A percentile compares a stretch with the other conserved stretches of the same genome.
These are phyloP conservation scores for Penicillium paradoxum DNA, from an alignment of 495 filamentous ascomycete species.

Conservation along the genomic window DNA sequence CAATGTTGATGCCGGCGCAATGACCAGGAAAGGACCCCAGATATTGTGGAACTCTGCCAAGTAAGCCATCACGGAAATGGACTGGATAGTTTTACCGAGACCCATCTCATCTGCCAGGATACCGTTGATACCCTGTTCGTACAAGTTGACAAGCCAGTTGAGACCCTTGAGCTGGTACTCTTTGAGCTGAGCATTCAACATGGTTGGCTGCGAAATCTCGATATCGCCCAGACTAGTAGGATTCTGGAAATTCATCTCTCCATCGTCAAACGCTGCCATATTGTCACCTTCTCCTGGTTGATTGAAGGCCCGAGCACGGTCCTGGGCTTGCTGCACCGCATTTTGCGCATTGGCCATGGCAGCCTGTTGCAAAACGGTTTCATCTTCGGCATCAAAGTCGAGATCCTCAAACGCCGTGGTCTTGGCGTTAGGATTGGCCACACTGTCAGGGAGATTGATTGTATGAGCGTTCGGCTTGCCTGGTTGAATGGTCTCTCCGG, in stretches of 20 bases:
- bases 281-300: slow-evolving; percentile 47
- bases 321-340: slow-evolving; percentile 90
- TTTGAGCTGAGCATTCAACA: slow-evolving; percentile 90
- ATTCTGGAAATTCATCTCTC: slow-evolving; percentile 99
- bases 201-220: slow-evolving; percentile 88
- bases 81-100: slow-evolving; percentile 97
- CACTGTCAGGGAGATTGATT: slow-evolving; percentile 55
- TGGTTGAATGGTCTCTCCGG: slow-evolving; percentile 40
- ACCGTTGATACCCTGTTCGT: slow-evolving; percentile 99
- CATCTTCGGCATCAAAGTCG: slow-evolving; percentile 94
- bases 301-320: slow-evolving; percentile 89
- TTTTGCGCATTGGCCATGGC: slow-evolving; percentile 95
- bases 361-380: slow-evolving; percentile 70
- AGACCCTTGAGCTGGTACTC: slow-evolving; percentile 98
- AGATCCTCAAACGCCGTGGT: slow-evolving; percentile 91
- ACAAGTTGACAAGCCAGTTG: slow-evolving; percentile 98
- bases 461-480: slow-evolving; percentile 43
- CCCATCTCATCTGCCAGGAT: slow-evolving; percentile 99
- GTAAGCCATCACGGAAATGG: slow-evolving; percentile 98
- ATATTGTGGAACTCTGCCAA: slow-evolving; percentile 95
- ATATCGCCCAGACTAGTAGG: slow-evolving; percentile 90
- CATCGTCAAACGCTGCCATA: slow-evolving; percentile 57
- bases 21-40: slow-evolving; percentile 97
- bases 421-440: slow-evolving; percentile 55
- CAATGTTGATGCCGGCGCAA: slow-evolving; percentile 90